Evolutionary conservation across 176 grass and related monocot species (phyloP).

Genomic region (Cymbopogon citratus): DNA sequence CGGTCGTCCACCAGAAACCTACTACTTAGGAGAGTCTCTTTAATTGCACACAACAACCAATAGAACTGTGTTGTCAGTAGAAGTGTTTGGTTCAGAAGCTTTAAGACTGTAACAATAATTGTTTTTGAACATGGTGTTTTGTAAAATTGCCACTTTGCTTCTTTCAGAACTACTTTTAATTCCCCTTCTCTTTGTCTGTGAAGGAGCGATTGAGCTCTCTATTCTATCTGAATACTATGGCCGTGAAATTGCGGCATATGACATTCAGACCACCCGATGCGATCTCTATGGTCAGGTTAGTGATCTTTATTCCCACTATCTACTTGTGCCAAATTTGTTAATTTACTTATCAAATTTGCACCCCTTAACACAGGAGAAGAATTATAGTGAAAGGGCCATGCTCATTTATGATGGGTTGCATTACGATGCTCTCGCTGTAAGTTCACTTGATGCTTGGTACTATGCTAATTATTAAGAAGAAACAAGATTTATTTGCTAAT

Average conservation of each 20-base stretch:
- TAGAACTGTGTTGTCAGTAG: not conserved
- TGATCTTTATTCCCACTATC: not conserved
- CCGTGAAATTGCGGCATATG: conserved; percentile 92
- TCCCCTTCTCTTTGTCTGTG: conserved; percentile 21
- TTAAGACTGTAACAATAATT: not conserved
- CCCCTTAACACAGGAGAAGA: conserved; percentile 62
- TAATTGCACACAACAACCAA: not conserved
- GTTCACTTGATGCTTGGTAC: conserved; percentile 28
- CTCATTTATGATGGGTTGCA: conserved; percentile 95
- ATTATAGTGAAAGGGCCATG: conserved; percentile 76
- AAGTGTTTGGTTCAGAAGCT: not conserved
- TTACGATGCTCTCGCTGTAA: conserved; percentile 96
- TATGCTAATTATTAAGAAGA: not conserved
- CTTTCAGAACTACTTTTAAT: not conserved
- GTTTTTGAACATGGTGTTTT: not conserved
- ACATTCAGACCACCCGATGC: conserved; percentile 82
- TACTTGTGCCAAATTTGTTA: not conserved
- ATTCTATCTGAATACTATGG: conserved; percentile 87
- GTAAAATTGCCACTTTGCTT: not conserved
- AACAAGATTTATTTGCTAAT: not conserved
- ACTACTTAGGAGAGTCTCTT: not conserved
- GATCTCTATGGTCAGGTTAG: conserved; percentile 95
- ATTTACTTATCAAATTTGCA: conserved; percentile 5
- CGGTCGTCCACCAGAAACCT: not conserved
- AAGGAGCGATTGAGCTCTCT: conserved; percentile 90